These are phyloP conservation scores for Strobilomyces confusus DNA, from an alignment of 768 basidiomycete species.

Conservation along the genomic window DNA sequence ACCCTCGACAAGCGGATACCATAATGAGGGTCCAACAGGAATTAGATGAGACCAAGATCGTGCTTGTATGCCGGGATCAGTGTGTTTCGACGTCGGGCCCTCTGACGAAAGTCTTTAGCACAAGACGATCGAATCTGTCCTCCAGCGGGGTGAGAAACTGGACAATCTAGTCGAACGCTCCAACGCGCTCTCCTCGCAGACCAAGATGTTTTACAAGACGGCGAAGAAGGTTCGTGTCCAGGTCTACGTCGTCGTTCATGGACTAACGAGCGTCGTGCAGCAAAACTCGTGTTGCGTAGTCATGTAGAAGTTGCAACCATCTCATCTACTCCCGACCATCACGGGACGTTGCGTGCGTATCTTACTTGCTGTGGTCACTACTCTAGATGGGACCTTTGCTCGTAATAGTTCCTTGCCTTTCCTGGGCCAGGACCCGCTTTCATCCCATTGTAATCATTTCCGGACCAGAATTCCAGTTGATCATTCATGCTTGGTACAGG, in stretches of 20 bases:
- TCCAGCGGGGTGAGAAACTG: constrained; percentile 94
- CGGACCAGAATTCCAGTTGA: constrained; percentile 3
- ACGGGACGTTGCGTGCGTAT: constrained; percentile 20
- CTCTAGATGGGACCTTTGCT: constrained; percentile 2
- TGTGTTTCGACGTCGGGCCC: background rate
- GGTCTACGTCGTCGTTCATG: background rate
- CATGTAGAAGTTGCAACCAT: constrained; percentile 47
- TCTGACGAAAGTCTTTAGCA: constrained; percentile 51
- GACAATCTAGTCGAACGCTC: constrained; percentile 95
- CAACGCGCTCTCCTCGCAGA: constrained; percentile 80
- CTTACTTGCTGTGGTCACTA: constrained; percentile 9
- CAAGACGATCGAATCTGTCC: constrained; percentile 97
- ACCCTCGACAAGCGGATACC: constrained; percentile 93
- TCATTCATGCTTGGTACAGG: background rate
- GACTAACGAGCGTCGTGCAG: constrained; percentile 37
- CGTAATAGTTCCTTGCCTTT: constrained; percentile 7
- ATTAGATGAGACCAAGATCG: constrained; percentile 98
- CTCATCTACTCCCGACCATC: constrained; percentile 14
- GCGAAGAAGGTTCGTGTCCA: constrained; percentile 82
- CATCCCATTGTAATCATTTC: background rate
- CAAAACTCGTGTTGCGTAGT: constrained; percentile 95
- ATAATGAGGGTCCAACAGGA: constrained; percentile 99
- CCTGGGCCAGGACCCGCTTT: background rate
- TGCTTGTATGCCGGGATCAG: constrained; percentile 59
- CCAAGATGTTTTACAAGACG: constrained; percentile 99